phyloP scores from a whole-genome alignment of 2,329 filamentous ascomycete species.

The Paracoccidioides lutzii region DNA sequence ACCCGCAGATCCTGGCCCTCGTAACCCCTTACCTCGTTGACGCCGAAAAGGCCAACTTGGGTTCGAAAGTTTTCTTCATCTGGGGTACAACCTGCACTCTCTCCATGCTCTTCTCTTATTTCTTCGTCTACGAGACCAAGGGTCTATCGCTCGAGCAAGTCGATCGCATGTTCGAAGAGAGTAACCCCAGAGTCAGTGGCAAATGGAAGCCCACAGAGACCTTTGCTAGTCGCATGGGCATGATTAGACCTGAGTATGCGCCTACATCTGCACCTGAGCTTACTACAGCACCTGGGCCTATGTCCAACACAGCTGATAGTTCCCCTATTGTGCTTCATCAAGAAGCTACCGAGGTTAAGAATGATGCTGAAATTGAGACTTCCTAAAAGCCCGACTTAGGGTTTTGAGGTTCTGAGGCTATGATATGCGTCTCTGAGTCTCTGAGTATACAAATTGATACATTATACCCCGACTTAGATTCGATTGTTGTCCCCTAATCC shows the following conservation, averaged over 20 bases:
- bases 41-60: slow-evolving; percentile 27
- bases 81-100: slow-evolving; percentile 30
- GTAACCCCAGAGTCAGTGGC: slow-evolving; percentile 10
- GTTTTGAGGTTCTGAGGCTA: too few species aligned
- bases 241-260: slow-evolving; percentile 10
- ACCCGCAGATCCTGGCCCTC: slow-evolving; percentile 30
- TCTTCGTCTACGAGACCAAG: slow-evolving; percentile 18
- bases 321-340: too few species aligned
- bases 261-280: neutral
- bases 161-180: slow-evolving; percentile 18
- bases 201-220: slow-evolving; percentile 14
- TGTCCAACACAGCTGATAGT: too few species aligned
- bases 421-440: too few species aligned
- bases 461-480: too few species aligned
- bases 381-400: too few species aligned
- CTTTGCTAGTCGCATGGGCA: slow-evolving; percentile 14
- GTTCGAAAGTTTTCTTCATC: slow-evolving; percentile 36
- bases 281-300: neutral
- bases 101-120: slow-evolving; percentile 22
- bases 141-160: slow-evolving; percentile 18
- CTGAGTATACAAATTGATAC: too few species aligned
- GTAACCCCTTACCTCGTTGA: slow-evolving; percentile 38
- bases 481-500: too few species aligned
- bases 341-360: too few species aligned
- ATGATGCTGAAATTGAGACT: too few species aligned